Evolutionary conservation across 108 stramenopile genomes (phyloP), one percentile per base, ranked within the genome.

Genomic region (Conticribra guillardii): DNA sequence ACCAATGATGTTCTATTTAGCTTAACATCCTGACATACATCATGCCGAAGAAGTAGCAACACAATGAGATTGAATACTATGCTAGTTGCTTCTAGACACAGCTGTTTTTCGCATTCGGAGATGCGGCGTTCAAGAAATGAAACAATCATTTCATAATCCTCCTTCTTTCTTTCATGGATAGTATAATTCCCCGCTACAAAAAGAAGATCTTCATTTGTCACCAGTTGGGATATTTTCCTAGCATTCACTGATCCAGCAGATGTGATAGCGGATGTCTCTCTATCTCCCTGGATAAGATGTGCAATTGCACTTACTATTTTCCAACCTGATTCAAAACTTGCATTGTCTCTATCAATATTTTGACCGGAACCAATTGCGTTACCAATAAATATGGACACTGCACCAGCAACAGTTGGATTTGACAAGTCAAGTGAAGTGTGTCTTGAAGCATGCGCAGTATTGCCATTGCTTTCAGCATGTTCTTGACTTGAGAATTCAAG

Each of bases 231-330:
- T 51, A 78, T 66, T 7, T 54, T 64, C 30, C 27, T 32, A 16
- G 77, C 77, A 71, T 73, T 72, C 50, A 44, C 29, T 18, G 69
- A 60, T 54, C 66, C 45, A 32, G 69, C 74, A 46, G 54, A 33
- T 69, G 68, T 49, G 18, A 80, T 75, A 18, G 68, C 50, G 14
- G 44, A 21, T 29, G 75, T 61, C 54, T 76, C 64, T 41, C 70
- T 63, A 46, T 81, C 74, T 45, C 75, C 75, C 47, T 81, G 77
- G 37, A 79, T 57, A 5, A 79, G 65, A 67, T 50, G 52, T n/a
- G 77, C 64, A 32, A 79, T 60, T 47, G 32, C 30, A 28, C 65
- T 71, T 0, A 67, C 46, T 11, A 45, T 44, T 56, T 67, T 62
- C 77, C 77, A 79, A 23, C 75, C 80, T 41, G 28, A 54, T 11